Evolutionary conservation across 2,329 filamentous ascomycete genomes (phyloP).

Genomic region (Sphaerulina vaccinii): DNA sequence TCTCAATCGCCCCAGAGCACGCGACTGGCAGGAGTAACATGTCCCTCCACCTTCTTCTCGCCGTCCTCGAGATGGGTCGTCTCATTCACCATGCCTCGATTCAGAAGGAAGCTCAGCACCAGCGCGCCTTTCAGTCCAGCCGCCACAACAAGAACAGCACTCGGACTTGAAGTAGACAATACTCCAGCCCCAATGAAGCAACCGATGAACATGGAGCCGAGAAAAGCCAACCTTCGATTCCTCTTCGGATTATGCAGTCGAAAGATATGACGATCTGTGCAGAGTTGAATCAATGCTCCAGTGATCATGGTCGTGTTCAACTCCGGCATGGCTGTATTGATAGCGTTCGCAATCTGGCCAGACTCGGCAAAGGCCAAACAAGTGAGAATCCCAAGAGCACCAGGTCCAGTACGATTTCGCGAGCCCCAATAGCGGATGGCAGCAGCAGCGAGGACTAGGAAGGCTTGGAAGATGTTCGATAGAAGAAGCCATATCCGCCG

Average conservation of each 20-base stretch:
- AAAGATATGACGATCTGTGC: slow-evolving; percentile 28
- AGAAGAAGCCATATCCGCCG: slow-evolving; percentile 31
- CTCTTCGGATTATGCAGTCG: slow-evolving; percentile 24
- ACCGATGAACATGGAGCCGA: slow-evolving; percentile 26
- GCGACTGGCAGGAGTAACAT: slow-evolving; percentile 23
- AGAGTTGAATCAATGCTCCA: slow-evolving; percentile 31
- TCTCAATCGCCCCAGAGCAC: slow-evolving; percentile 29
- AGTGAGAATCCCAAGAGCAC: slow-evolving; percentile 26
- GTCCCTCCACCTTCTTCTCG: slow-evolving; percentile 15
- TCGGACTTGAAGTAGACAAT: slow-evolving; percentile 19
- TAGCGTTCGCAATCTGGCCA: slow-evolving; percentile 31
- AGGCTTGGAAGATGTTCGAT: slow-evolving; percentile 26
- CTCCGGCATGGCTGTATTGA: slow-evolving; percentile 31
- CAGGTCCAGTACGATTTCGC: slow-evolving; percentile 10
- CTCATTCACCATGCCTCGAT: slow-evolving; percentile 28
- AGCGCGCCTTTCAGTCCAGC: slow-evolving; percentile 26
- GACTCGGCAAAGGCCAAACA: slow-evolving; percentile 25
- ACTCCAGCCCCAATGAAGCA: slow-evolving; percentile 30
- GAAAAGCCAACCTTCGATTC: slow-evolving; percentile 29
- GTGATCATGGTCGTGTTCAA: slow-evolving; percentile 37
- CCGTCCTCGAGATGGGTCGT: slow-evolving; percentile 21
- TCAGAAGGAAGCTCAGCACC: slow-evolving; percentile 28
- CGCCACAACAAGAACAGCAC: slow-evolving; percentile 25
- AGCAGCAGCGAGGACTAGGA: slow-evolving; percentile 28
- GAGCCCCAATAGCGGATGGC: slow-evolving; percentile 26